These are phyloP conservation scores for Biancaea sappan DNA, from an alignment of 306 rosid genomes.

Conservation along the genomic window DNA sequence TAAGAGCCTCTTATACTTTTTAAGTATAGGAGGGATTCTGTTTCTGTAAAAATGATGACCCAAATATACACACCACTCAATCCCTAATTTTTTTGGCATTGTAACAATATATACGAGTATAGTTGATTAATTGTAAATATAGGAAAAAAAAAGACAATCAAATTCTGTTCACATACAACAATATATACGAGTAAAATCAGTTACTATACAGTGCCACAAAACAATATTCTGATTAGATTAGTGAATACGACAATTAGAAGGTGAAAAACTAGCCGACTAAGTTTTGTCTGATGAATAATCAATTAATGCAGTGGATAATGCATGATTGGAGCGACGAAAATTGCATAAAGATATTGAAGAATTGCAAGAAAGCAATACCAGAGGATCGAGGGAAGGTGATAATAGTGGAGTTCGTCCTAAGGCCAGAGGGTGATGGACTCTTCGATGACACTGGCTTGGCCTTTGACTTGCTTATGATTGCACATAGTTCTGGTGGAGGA, in stretches of 20 bases:
- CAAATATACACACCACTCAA: too few relatives aligned
- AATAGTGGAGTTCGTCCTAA: constrained; percentile 25
- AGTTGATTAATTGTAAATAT: too few relatives aligned
- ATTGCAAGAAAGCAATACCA: constrained; percentile 33
- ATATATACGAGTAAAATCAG: too few relatives aligned
- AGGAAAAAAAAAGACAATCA: too few relatives aligned
- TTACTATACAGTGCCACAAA: too few relatives aligned
- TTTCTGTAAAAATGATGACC: too few relatives aligned
- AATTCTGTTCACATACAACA: too few relatives aligned
- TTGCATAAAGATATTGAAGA: constrained; percentile 39
- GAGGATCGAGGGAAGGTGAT: constrained; percentile 33
- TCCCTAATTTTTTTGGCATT: too few relatives aligned
- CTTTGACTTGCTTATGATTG: constrained; percentile 40
- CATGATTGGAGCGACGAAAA: constrained; percentile 53
- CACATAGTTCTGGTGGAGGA: background rate
- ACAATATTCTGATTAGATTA: too few relatives aligned
- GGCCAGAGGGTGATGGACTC: background rate
- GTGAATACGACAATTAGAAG: background rate
- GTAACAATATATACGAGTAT: too few relatives aligned
- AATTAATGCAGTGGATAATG: constrained; percentile 42
- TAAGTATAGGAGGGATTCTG: too few relatives aligned
- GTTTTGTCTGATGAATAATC: background rate
- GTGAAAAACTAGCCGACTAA: background rate
- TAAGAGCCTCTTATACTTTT: too few relatives aligned
- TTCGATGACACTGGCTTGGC: constrained; percentile 23